Percentiles rank a stretch among this genome's conserved stretches.
phyloP scores from a whole-genome alignment of 352 stramenopile species.

The Phytophthora sansomeana region DNA sequence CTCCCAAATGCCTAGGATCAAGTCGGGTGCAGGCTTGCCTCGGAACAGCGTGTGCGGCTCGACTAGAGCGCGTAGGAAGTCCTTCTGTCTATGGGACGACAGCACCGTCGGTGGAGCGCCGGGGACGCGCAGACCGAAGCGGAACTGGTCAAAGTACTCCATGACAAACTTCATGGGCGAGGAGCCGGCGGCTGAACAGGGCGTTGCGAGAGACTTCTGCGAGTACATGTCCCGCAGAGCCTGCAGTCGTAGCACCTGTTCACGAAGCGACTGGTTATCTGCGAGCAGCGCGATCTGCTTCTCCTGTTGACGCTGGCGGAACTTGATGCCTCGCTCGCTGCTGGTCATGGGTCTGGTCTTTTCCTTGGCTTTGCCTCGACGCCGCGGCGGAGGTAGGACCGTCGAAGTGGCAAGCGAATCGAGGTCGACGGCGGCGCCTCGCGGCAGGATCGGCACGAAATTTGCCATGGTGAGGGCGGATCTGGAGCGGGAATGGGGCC shows the following conservation, averaged over 20 bases:
- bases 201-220: conserved; percentile 19
- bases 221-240: conserved; percentile 26
- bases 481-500: conserved; percentile 3
- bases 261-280: conserved; percentile 25
- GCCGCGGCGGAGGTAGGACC: background rate
- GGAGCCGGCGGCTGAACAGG: conserved; percentile 15
- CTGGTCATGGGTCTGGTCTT: conserved; percentile 29
- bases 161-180: conserved; percentile 39
- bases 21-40: conserved; percentile 21
- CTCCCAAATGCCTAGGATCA: conserved; percentile 39
- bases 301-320: conserved; percentile 38
- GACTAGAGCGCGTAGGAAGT: conserved; percentile 37
- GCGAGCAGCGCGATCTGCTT: conserved; percentile 20
- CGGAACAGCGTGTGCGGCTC: conserved; percentile 36
- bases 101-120: conserved; percentile 1
- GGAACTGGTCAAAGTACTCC: conserved; percentile 55
- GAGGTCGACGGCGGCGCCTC: background rate
- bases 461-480: conserved; percentile 8
- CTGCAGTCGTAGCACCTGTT: conserved; percentile 35
- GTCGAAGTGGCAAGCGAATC: background rate
- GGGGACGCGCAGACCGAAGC: conserved; percentile 27
- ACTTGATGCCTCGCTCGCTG: conserved; percentile 42
- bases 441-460: conserved; percentile 25
- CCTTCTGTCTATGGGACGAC: conserved; percentile 23
- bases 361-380: conserved; percentile 20